Percentiles rank a stretch among this genome's conserved stretches.
Conservation (phyloP, 208 protist species). For the Novymonas esmeraldas region DNA sequence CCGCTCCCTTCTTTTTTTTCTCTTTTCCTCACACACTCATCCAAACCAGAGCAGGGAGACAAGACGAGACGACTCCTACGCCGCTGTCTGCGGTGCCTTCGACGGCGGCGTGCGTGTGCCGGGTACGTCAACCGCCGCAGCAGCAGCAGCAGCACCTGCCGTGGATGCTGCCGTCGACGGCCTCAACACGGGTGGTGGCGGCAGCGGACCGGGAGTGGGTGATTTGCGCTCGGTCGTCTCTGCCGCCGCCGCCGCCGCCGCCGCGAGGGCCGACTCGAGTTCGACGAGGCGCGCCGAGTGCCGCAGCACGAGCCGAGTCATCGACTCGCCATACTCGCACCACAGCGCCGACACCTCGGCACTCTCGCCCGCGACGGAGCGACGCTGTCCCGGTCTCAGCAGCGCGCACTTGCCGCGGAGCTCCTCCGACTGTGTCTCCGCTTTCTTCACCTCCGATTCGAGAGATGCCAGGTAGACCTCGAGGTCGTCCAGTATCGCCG, state of each 20-base stretch:
- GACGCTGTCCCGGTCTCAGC: slow-evolving; percentile 14
- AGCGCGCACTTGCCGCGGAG: slow-evolving; percentile 36
- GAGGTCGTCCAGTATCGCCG: slow-evolving; percentile 44
- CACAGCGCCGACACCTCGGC: slow-evolving; percentile 26
- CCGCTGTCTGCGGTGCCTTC: too few relatives aligned
- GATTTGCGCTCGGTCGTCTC: background rate
- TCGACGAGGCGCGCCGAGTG: slow-evolving; percentile 35
- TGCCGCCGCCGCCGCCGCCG: background rate
- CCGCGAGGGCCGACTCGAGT: slow-evolving; percentile 11
- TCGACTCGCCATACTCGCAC: slow-evolving; percentile 21
- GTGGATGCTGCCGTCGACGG: background rate
- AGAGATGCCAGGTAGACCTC: slow-evolving; percentile 34
- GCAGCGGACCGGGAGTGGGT: too few relatives aligned
- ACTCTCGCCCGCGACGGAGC: slow-evolving; percentile 12
- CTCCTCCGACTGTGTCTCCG: slow-evolving; percentile 22
- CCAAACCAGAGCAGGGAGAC: too few relatives aligned
- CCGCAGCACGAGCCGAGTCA: slow-evolving; percentile 36
- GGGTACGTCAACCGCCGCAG: too few relatives aligned
- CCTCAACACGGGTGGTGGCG: background rate
- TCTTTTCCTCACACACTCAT: too few relatives aligned
- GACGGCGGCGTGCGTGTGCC: too few relatives aligned
- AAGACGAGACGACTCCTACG: too few relatives aligned
- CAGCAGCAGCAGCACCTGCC: too few relatives aligned
- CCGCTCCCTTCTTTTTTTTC: too few relatives aligned
- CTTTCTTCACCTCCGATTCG: slow-evolving; percentile 30